These are phyloP conservation scores for Cyclostephanos invisitatus DNA, from an alignment of 108 stramenopile species.

Conservation along the genomic window DNA sequence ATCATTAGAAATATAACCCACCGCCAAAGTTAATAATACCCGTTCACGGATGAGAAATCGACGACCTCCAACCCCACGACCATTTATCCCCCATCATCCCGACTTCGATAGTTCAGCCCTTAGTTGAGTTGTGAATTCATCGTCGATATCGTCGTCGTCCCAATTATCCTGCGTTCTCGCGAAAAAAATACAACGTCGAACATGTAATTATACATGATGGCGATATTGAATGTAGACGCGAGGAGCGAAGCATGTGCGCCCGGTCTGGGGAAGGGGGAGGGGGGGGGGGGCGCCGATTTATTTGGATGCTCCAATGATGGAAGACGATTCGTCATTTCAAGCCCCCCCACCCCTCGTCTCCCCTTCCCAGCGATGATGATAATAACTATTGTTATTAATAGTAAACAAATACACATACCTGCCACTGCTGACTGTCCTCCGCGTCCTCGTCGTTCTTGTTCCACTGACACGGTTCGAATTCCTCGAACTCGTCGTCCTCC, in stretches of 20 bases:
- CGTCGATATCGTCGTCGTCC: conserved; percentile 95
- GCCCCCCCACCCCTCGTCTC: neutral
- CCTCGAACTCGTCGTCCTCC: conserved; percentile 95
- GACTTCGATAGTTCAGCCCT: conserved; percentile 77
- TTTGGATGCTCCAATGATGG: neutral
- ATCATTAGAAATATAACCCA: too few species aligned
- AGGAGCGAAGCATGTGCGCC: neutral
- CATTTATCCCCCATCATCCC: neutral
- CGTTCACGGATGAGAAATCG: neutral
- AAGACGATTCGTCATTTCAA: neutral
- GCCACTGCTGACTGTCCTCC: conserved; percentile 91
- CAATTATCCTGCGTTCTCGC: conserved; percentile 72
- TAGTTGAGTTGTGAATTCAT: conserved; percentile 91
- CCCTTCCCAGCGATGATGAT: neutral
- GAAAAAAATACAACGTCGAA: neutral
- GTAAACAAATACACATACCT: conserved; percentile 33
- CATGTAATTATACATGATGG: too few species aligned
- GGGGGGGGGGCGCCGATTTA: too few species aligned
- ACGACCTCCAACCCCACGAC: neutral
- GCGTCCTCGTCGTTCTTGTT: conserved; percentile 78
- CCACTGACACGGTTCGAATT: conserved; percentile 88
- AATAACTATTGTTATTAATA: neutral
- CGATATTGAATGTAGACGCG: neutral
- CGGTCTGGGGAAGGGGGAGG: neutral
- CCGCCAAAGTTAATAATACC: neutral